Conservation (phyloP, 2,329 filamentous ascomycete species). For the Aspergillus japonicus region DNA sequence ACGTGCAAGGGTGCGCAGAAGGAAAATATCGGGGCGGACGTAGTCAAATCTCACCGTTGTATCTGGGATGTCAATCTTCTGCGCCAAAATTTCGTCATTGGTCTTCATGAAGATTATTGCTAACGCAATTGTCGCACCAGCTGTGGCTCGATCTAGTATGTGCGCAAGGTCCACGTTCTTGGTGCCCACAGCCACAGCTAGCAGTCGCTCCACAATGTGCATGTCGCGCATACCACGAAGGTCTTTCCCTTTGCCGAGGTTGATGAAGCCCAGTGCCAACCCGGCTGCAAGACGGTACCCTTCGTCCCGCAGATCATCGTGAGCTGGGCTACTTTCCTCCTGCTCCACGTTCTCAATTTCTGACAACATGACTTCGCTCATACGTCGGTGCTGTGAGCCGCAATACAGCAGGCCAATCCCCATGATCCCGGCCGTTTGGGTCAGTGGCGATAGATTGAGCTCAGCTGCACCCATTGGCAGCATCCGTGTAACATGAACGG, state of each 20-base stretch:
- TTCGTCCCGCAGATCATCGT: constrained; percentile 83
- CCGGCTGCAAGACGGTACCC: constrained; percentile 95
- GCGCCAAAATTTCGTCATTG: constrained; percentile 78
- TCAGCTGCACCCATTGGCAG: constrained; percentile 89
- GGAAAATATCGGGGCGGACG: constrained; percentile 85
- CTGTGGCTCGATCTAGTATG: constrained; percentile 85
- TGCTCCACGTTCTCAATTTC: constrained; percentile 88
- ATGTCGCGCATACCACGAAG: constrained; percentile 89
- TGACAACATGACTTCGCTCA: constrained; percentile 98
- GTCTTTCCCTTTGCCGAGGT: constrained; percentile 85
- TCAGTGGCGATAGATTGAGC: constrained; percentile 86
- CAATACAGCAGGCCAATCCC: constrained; percentile 93
- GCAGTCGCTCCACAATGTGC: constrained; percentile 82
- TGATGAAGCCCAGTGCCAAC: constrained; percentile 90
- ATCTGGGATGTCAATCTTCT: constrained; percentile 90
- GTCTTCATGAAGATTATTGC: constrained; percentile 97
- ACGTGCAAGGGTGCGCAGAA: constrained; percentile 83
- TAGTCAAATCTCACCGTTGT: constrained; percentile 92
- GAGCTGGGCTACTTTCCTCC: constrained; percentile 65
- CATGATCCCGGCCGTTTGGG: constrained; percentile 95
- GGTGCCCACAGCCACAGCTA: constrained; percentile 80
- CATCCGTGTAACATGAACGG: constrained; percentile 94
- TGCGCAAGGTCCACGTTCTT: constrained; percentile 92
- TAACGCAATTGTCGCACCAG: constrained; percentile 87
- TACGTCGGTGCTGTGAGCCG: constrained; percentile 91